Conservation (phyloP, 169 alveolate genomes). For the Eimeria acervulina region DNA sequence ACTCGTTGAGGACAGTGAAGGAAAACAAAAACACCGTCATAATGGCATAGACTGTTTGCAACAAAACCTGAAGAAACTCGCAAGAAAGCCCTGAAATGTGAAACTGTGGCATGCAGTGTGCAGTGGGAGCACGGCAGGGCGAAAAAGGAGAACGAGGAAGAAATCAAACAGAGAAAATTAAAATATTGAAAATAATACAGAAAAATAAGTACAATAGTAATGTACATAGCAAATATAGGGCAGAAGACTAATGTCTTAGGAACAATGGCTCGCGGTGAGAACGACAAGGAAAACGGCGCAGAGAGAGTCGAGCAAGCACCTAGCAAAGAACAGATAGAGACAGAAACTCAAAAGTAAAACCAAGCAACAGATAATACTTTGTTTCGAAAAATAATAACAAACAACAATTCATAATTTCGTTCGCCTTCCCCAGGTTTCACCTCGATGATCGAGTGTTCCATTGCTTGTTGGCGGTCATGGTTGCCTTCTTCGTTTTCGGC, state of each 20-base stretch:
- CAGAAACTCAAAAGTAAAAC: background rate
- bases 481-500: background rate
- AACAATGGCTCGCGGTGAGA: background rate
- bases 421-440: background rate
- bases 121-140: too few relatives aligned
- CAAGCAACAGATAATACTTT: background rate
- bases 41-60: too few relatives aligned
- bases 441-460: background rate
- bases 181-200: too few relatives aligned
- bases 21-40: too few relatives aligned
- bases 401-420: background rate
- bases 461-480: background rate
- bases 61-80: too few relatives aligned
- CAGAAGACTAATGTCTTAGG: background rate
- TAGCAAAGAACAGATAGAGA: background rate
- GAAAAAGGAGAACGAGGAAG: too few relatives aligned
- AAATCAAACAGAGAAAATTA: too few relatives aligned
- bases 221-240: too few relatives aligned
- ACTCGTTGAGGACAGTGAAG: too few relatives aligned
- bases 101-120: too few relatives aligned
- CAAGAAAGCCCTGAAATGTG: too few relatives aligned
- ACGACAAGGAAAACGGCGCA: background rate
- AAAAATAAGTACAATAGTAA: too few relatives aligned
- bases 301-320: background rate
- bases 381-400: background rate